These are phyloP conservation scores for Gentiana macrophylla DNA, from an alignment of 257 asterid species.

Conservation along the genomic window DNA sequence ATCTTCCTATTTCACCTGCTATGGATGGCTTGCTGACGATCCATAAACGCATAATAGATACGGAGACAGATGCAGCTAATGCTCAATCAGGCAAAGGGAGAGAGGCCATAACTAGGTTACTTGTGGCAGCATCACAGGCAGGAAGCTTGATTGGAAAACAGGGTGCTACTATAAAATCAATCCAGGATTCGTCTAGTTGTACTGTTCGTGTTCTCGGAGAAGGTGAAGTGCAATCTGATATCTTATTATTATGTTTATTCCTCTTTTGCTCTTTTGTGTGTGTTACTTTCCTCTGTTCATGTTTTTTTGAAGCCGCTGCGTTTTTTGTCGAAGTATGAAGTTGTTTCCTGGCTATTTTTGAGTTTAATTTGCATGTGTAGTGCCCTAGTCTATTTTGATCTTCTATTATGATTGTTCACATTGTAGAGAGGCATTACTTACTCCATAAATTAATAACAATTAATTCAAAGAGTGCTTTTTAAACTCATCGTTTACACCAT, in stretches of 20 bases:
- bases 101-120: constrained; percentile 62
- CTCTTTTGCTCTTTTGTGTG: neutral
- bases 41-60: constrained; percentile 63
- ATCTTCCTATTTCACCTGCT: constrained; percentile 70
- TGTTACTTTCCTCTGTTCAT: neutral
- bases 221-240: constrained; percentile 31
- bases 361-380: no score
- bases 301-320: neutral
- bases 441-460: no score
- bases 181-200: constrained; percentile 76
- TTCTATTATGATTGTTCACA: no score
- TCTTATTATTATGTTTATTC: neutral
- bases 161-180: constrained; percentile 82
- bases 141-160: constrained; percentile 95
- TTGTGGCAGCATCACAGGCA: constrained; percentile 87
- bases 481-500: no score
- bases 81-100: constrained; percentile 32
- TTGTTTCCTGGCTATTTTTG: no score
- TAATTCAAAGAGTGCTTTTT: no score
- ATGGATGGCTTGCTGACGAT: constrained; percentile 75
- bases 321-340: neutral
- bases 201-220: constrained; percentile 69
- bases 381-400: neutral
- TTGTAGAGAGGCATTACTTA: no score
- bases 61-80: constrained; percentile 44